Conservation (phyloP, 768 basidiomycete genomes). For the Hericium erinaceus region DNA sequence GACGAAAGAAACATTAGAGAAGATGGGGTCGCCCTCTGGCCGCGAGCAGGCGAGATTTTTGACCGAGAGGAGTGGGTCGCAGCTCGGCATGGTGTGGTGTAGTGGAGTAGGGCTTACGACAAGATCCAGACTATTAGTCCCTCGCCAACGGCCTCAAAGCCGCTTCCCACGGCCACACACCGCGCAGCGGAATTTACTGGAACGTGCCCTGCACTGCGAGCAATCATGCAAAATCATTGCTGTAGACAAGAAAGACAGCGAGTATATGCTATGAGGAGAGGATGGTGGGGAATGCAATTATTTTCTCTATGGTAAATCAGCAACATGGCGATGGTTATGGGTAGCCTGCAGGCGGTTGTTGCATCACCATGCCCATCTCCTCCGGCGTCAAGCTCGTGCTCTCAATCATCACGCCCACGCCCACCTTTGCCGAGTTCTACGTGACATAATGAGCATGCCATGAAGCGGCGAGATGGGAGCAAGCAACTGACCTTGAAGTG, state of each 20-base stretch:
- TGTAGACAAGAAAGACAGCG: too few relatives aligned
- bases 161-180: too few relatives aligned
- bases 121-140: too few relatives aligned
- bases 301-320: constrained; percentile 3
- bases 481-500: constrained; percentile 76
- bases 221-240: too few relatives aligned
- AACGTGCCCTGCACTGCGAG: too few relatives aligned
- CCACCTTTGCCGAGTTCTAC: constrained; percentile 89
- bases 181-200: too few relatives aligned
- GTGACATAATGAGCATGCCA: not conserved
- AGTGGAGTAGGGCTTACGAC: too few relatives aligned
- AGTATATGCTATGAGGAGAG: too few relatives aligned
- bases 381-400: constrained; percentile 71
- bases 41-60: constrained; percentile 40
- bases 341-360: constrained; percentile 16
- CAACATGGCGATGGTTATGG: constrained; percentile 4
- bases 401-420: constrained; percentile 98
- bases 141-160: too few relatives aligned
- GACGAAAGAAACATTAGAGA: constrained; percentile 50
- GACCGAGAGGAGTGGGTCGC: constrained; percentile 32
- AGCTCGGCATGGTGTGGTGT: too few relatives aligned
- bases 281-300: too few relatives aligned
- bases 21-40: constrained; percentile 40
- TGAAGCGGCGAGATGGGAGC: not conserved
- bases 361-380: constrained; percentile 50